Percentiles rank a stretch among this genome's conserved stretches.
Evolutionary conservation across 352 stramenopile species (phyloP).

Genomic region (Peronospora destructor): DNA sequence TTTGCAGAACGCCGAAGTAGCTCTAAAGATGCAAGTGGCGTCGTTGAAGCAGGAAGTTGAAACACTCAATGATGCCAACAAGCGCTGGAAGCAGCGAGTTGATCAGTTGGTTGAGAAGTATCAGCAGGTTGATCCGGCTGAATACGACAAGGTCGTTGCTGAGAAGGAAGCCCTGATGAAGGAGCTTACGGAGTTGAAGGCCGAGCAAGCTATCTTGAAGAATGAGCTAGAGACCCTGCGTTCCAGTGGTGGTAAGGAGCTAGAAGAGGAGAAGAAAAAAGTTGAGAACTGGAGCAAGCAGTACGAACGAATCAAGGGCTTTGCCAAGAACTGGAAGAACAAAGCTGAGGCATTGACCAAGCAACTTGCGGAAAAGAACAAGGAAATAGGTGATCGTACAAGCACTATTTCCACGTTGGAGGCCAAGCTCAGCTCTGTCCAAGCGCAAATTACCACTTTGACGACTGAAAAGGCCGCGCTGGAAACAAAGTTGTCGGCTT

Average conservation of each 20-base stretch:
- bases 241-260: slow-evolving; percentile 36
- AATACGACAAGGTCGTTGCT: slow-evolving; percentile 59
- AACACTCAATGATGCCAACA: slow-evolving; percentile 55
- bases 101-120: slow-evolving; percentile 81
- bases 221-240: slow-evolving; percentile 44
- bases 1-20: slow-evolving; percentile 35
- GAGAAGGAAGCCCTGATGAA: slow-evolving; percentile 50
- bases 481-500: slow-evolving; percentile 37
- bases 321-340: slow-evolving; percentile 79
- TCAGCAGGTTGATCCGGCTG: slow-evolving; percentile 66
- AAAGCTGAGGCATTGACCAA: slow-evolving; percentile 63
- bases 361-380: slow-evolving; percentile 61
- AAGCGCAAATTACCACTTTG: slow-evolving; percentile 27
- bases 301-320: slow-evolving; percentile 75
- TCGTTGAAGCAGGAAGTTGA: slow-evolving; percentile 57
- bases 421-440: slow-evolving; percentile 30
- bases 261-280: slow-evolving; percentile 63
- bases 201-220: slow-evolving; percentile 32
- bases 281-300: slow-evolving; percentile 64
- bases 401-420: slow-evolving; percentile 33
- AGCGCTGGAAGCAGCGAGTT: slow-evolving; percentile 73
- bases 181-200: slow-evolving; percentile 41
- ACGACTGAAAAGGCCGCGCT: slow-evolving; percentile 37
- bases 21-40: slow-evolving; percentile 46
- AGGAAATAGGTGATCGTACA: slow-evolving; percentile 47